phyloP scores from a whole-genome alignment of 148 eudicot genomes.

The Rhododendron simsii region DNA sequence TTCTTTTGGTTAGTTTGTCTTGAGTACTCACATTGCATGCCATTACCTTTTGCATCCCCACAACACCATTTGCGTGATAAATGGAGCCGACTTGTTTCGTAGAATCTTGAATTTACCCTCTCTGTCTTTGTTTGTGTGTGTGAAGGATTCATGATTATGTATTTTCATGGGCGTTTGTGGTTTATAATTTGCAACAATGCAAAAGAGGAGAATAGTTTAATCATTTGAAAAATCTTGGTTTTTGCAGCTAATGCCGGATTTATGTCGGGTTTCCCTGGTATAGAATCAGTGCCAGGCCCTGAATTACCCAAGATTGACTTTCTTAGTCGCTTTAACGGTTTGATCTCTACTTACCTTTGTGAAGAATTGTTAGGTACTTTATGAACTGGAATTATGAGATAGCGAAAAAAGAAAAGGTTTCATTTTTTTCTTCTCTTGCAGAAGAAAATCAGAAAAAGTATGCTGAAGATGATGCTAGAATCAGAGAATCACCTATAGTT shows the following conservation, averaged over 20 bases:
- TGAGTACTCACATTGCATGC: not conserved
- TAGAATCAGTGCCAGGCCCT: constrained; percentile 92
- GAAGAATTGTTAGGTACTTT: not conserved
- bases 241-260: constrained; percentile 84
- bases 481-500: constrained; percentile 80
- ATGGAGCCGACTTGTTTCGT: not conserved
- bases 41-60: not conserved
- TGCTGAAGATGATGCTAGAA: constrained; percentile 79
- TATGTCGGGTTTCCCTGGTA: constrained; percentile 64
- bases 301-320: constrained; percentile 69
- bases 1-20: not conserved
- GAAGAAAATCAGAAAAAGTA: constrained; percentile 88
- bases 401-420: not conserved
- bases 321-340: constrained; percentile 67
- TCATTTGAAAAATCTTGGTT: constrained; percentile 6
- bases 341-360: not conserved
- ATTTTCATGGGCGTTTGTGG: not conserved
- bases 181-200: not conserved
- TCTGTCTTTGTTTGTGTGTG: not conserved
- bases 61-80: not conserved
- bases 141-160: not conserved
- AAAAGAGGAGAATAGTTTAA: not conserved
- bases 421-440: constrained; percentile 29
- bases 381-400: not conserved
- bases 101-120: not conserved